phyloP scores from a whole-genome alignment of 768 basidiomycete genomes.

The Tephrocybe sp. region DNA sequence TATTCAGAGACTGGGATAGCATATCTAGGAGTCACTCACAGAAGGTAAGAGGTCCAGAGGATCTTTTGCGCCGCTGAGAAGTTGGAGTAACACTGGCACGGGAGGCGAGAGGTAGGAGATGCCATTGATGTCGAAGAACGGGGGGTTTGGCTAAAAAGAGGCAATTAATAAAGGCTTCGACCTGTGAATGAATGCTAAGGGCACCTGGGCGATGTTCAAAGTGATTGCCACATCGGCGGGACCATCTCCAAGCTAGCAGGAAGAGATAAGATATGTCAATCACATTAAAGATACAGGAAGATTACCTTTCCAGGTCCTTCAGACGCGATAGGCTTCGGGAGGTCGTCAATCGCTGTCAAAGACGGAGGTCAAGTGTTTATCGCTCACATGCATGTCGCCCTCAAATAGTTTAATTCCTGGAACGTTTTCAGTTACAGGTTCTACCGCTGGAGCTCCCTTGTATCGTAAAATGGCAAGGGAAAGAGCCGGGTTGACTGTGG shows the following conservation, averaged over 20 bases:
- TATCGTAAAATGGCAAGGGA: conserved; percentile 32
- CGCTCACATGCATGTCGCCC: conserved; percentile 28
- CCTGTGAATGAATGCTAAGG: conserved; percentile 8
- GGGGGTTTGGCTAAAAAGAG: conserved; percentile 15
- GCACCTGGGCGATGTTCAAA: conserved; percentile 24
- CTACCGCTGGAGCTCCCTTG: conserved; percentile 26
- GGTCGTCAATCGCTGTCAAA: neutral
- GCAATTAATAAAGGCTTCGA: conserved; percentile 3
- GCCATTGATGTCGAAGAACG: conserved; percentile 30
- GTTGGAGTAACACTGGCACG: conserved; percentile 56
- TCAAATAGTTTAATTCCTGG: conserved; percentile 25
- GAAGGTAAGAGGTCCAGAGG: conserved; percentile 38
- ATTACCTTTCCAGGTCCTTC: conserved; percentile 19
- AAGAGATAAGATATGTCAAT: neutral
- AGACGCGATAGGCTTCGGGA: conserved; percentile 12
- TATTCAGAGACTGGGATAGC: conserved; percentile 12
- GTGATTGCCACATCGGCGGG: conserved; percentile 22
- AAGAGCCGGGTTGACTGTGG: conserved; percentile 16
- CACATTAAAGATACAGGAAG: neutral
- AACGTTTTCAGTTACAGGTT: conserved; percentile 29
- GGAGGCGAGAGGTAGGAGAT: conserved; percentile 34
- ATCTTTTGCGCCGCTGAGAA: conserved; percentile 46
- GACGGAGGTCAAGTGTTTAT: neutral
- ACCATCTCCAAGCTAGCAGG: conserved; percentile 15
- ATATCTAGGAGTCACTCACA: conserved; percentile 33